phyloP scores from a whole-genome alignment of 257 asterid species.

The Apocynum venetum region DNA sequence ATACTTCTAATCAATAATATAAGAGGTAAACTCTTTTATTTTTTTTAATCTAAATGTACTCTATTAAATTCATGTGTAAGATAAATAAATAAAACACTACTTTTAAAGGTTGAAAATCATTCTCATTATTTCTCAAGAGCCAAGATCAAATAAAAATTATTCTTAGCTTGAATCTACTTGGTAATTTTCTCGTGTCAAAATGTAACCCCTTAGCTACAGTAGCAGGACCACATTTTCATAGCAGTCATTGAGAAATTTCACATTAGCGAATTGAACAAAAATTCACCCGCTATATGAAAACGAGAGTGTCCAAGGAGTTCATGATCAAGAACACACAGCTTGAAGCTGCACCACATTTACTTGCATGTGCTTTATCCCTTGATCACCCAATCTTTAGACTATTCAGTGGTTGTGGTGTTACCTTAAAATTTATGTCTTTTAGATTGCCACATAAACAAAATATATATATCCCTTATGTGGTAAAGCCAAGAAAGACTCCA shows the following conservation, averaged over 20 bases:
- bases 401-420: slow-evolving; percentile 58
- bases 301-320: background rate
- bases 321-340: slow-evolving; percentile 20
- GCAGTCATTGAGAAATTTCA: background rate
- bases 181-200: too few species aligned
- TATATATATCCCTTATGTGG: background rate
- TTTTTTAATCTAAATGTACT: too few species aligned
- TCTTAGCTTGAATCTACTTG: too few species aligned
- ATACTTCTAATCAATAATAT: too few species aligned
- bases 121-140: too few species aligned
- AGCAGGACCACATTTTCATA: background rate
- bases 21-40: too few species aligned
- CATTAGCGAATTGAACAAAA: background rate
- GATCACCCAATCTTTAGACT: slow-evolving; percentile 28
- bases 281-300: background rate
- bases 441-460: slow-evolving; percentile 33
- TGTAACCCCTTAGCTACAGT: background rate
- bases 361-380: slow-evolving; percentile 38
- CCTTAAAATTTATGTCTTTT: slow-evolving; percentile 25
- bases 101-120: too few species aligned
- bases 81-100: too few species aligned
- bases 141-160: too few species aligned
- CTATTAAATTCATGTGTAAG: too few species aligned
- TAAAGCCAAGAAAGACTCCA: background rate
- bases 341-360: slow-evolving; percentile 55